These are phyloP conservation scores for Cephalotrichum gorgonifer DNA, from an alignment of 2,329 filamentous ascomycete genomes.

Conservation along the genomic window DNA sequence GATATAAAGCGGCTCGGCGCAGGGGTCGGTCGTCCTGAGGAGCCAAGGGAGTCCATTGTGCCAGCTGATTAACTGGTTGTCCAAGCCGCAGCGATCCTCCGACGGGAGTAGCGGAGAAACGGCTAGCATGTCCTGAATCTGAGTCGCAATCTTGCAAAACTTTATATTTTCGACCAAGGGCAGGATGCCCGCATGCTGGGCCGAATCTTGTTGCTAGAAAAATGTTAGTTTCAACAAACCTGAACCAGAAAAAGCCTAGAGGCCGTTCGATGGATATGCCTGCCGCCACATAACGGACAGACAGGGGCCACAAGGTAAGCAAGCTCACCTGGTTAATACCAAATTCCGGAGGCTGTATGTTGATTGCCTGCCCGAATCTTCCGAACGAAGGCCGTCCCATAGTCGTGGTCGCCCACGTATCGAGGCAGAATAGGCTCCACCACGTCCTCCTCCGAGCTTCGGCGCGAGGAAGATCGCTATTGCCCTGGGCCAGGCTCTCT, in stretches of 20 bases:
- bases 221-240: background rate
- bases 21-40: conserved; percentile 53
- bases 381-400: conserved; percentile 61
- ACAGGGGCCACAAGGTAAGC: background rate
- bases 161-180: conserved; percentile 67
- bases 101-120: conserved; percentile 56
- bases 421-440: conserved; percentile 66
- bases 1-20: conserved; percentile 59
- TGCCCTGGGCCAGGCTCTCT: conserved; percentile 37
- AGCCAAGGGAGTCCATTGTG: conserved; percentile 60
- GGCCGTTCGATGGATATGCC: background rate
- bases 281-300: background rate
- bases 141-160: conserved; percentile 70
- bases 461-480: conserved; percentile 38
- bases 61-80: conserved; percentile 61
- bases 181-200: conserved; percentile 54
- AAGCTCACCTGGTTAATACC: conserved; percentile 26
- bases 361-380: conserved; percentile 57
- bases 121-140: conserved; percentile 66
- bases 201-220: conserved; percentile 31
- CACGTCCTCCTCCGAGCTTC: conserved; percentile 59
- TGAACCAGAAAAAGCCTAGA: background rate
- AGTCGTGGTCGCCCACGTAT: conserved; percentile 64
- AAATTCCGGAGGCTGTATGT: conserved; percentile 50
- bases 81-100: conserved; percentile 55